Evolutionary conservation across 108 stramenopile species (phyloP), one percentile per base, ranked within the genome.

Genomic region (Cylindrotheca fusiformis): DNA sequence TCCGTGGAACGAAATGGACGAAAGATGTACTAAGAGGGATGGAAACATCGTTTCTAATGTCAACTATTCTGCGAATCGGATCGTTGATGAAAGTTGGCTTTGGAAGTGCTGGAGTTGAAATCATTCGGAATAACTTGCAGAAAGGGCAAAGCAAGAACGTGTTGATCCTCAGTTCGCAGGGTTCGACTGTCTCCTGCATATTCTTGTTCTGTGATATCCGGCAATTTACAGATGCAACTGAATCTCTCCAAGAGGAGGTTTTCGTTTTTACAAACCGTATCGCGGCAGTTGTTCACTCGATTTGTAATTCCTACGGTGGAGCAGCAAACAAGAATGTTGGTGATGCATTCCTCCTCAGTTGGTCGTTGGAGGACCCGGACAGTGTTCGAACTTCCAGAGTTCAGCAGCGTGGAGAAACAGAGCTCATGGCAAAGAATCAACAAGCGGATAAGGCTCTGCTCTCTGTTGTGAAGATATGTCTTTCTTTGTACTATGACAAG

Each of bases 271-370:
- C 94, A 0, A 96, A 96, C 63, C 75, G 77, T 44, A 88, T 95
- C 55, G 96, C 91, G 8, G 75, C 74, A 6, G 87, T 96, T 27
- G 86, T 96, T 22, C 96, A 96, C 65, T 84, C 81, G 4, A 78
- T 86, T 41, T 86, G 85, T 30, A 68, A 84, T 49, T 60, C 71
- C 45, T 82, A 68, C 54, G 77, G 78, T 3, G 95, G 95, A 3
- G 75, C 90, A 1, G 91, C 95, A 0, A 96, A 96, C 68, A 96
- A 96, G 60, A 96, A 96, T 60, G 82, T 96, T 51, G 95, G 95
- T 14, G 95, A 96, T 68, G 95, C 95, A 1, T 96, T 96, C 71
- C 75, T 96, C 24, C 61, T 94, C 20, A 86, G 84, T 50, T 96
- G 95, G 95, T 69, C 74, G 20, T 54, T 87, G 12, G 85, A 89